These are phyloP conservation scores for Acanthamoeba royreba DNA, from an alignment of 208 protist genomes.

Conservation along the genomic window DNA sequence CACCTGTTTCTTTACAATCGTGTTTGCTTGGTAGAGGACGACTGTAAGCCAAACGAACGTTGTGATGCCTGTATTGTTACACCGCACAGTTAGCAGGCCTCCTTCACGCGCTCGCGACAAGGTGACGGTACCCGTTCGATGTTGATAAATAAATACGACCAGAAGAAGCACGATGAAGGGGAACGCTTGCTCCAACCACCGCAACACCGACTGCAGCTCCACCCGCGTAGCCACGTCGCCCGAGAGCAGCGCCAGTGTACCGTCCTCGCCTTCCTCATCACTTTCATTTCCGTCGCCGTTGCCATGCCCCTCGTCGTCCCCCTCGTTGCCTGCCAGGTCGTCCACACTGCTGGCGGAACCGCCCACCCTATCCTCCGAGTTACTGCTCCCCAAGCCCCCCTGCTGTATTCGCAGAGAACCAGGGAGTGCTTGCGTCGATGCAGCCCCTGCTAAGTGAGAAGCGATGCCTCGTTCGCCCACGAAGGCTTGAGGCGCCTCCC, in stretches of 20 bases:
- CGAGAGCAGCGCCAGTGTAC: not conserved
- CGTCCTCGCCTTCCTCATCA: no score
- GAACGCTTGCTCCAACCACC: conserved; percentile 52
- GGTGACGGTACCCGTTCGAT: conserved; percentile 21
- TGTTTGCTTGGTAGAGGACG: not conserved
- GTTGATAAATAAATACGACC: conserved; percentile 53
- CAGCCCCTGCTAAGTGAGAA: not conserved
- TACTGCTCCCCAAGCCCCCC: no score
- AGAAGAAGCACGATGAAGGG: conserved; percentile 48
- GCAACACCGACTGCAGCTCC: conserved; percentile 44
- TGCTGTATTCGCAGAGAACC: no score
- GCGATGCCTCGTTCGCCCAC: not conserved
- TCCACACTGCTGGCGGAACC: not conserved
- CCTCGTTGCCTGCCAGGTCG: not conserved
- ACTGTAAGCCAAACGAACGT: not conserved
- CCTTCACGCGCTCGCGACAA: no score
- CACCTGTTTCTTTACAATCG: not conserved
- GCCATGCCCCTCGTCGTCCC: not conserved
- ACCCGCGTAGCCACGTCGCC: not conserved
- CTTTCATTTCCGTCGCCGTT: not conserved
- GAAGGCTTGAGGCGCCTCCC: not conserved
- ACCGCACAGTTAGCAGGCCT: not conserved
- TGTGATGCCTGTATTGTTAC: not conserved
- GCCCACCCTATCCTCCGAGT: no score
- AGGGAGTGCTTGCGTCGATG: no score